phyloP scores from a whole-genome alignment of 805 yeast species.

The Ogataea naganishii region DNA sequence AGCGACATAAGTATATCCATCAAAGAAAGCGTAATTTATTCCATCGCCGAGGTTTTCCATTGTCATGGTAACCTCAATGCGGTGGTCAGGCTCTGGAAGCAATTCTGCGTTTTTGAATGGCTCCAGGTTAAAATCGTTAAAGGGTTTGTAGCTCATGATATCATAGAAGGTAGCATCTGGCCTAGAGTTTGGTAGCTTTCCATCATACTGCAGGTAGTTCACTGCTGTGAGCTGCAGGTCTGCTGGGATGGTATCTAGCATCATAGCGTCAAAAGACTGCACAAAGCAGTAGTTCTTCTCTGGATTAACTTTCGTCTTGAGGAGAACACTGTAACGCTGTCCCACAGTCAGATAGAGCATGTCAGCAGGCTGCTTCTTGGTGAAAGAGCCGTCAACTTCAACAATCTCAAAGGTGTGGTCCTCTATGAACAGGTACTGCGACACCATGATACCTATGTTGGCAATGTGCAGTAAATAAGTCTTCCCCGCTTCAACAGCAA shows the following conservation, averaged over 20 bases:
- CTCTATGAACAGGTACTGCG: constrained; percentile 61
- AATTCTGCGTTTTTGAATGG: constrained; percentile 32
- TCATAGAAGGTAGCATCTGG: constrained; percentile 12
- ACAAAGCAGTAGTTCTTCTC: constrained; percentile 49
- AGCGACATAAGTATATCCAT: constrained; percentile 50
- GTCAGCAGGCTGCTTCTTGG: constrained; percentile 47
- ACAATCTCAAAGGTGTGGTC: constrained; percentile 66
- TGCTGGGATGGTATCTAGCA: constrained; percentile 63
- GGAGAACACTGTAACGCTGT: constrained; percentile 67
- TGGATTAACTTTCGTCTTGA: constrained; percentile 41
- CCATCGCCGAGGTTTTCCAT: constrained; percentile 72
- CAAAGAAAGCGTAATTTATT: constrained; percentile 68
- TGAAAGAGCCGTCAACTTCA: constrained; percentile 68
- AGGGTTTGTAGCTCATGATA: constrained; percentile 20
- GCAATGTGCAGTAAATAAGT: constrained; percentile 58
- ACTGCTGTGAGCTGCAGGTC: constrained; percentile 48
- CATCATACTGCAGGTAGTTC: constrained; percentile 45
- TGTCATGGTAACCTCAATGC: constrained; percentile 45
- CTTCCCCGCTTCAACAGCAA: constrained; percentile 47
- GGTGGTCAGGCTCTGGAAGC: constrained; percentile 54
- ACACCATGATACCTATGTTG: constrained; percentile 65
- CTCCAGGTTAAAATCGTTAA: constrained; percentile 38
- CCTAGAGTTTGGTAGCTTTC: constrained; percentile 14
- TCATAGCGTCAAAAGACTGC: constrained; percentile 51
- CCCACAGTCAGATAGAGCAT: constrained; percentile 66